Evolutionary conservation across 257 asterid genomes (phyloP).

Genomic region (Salvia hispanica): DNA sequence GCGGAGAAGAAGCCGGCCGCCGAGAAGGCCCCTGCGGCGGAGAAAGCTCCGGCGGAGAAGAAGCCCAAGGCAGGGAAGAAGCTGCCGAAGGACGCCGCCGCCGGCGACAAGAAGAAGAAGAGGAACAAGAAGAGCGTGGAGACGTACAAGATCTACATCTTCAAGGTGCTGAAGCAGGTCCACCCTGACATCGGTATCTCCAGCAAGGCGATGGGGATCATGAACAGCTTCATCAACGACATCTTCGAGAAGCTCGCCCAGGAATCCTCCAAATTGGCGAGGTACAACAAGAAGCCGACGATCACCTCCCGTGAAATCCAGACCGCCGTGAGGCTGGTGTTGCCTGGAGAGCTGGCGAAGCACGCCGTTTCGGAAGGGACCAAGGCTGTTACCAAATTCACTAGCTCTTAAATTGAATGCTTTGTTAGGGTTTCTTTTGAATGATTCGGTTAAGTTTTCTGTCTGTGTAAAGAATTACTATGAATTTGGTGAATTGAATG

Average conservation of each 20-base stretch:
- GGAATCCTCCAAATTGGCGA: no score
- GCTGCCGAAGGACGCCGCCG: conserved; percentile 26
- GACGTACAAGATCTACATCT: conserved; percentile 76
- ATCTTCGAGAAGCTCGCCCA: conserved; percentile 52
- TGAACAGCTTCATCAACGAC: conserved; percentile 73
- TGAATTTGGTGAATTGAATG: no score
- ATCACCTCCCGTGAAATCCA: no score
- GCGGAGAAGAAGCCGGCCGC: conserved; percentile 25
- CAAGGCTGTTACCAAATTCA: no score
- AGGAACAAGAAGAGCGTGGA: conserved; percentile 44
- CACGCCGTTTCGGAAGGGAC: no score
- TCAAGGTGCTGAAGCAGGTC: conserved; percentile 67
- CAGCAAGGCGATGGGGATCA: conserved; percentile 75
- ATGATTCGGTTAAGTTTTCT: no score
- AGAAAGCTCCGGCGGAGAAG: conserved; percentile 33
- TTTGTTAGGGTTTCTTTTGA: no score
- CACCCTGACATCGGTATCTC: conserved; percentile 70
- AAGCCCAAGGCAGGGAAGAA: conserved; percentile 35
- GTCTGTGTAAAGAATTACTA: no score
- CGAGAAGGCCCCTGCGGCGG: conserved; percentile 21
- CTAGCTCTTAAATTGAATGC: no score
- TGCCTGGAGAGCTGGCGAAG: no score
- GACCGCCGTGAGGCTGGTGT: no score
- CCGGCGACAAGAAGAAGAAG: conserved; percentile 29
- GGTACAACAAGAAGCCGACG: no score